These are phyloP conservation scores for Papiliotrema terrestris DNA, from an alignment of 1,284 basidiomycete species.

Conservation along the genomic window DNA sequence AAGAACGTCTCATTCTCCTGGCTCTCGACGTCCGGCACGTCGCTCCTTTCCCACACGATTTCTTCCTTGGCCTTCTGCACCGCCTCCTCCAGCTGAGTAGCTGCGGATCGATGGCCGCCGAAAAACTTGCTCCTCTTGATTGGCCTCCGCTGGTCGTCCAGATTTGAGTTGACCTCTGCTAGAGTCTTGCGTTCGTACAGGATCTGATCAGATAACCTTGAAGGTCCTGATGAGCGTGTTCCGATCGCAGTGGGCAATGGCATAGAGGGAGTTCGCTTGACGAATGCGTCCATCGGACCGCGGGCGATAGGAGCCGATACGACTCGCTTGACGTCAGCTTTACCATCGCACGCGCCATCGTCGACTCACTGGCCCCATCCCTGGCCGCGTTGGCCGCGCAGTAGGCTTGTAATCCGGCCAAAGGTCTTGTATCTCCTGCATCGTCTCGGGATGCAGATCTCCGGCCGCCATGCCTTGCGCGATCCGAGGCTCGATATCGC, in stretches of 20 bases:
- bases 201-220: constrained; percentile 34
- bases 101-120: not conserved
- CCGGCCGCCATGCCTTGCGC: constrained; percentile 66
- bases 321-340: too few relatives aligned
- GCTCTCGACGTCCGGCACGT: constrained; percentile 10
- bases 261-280: constrained; percentile 24
- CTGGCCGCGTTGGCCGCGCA: not conserved
- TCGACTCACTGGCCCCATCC: not conserved
- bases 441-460: constrained; percentile 71
- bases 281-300: constrained; percentile 43
- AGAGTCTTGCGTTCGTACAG: not conserved
- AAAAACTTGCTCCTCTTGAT: constrained; percentile 6
- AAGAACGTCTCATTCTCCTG: not conserved
- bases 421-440: constrained; percentile 70
- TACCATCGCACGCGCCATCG: not conserved
- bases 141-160: not conserved
- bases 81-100: not conserved
- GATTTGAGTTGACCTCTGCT: not conserved
- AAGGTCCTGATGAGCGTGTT: constrained; percentile 28
- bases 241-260: constrained; percentile 37
- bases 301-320: not conserved
- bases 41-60: constrained; percentile 25
- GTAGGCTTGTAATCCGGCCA: constrained; percentile 58
- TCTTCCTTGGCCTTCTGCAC: constrained; percentile 6
- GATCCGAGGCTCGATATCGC: constrained; percentile 42